Evolutionary conservation across 352 stramenopile genomes (phyloP).

Genomic region (Blastocystis sp.): DNA sequence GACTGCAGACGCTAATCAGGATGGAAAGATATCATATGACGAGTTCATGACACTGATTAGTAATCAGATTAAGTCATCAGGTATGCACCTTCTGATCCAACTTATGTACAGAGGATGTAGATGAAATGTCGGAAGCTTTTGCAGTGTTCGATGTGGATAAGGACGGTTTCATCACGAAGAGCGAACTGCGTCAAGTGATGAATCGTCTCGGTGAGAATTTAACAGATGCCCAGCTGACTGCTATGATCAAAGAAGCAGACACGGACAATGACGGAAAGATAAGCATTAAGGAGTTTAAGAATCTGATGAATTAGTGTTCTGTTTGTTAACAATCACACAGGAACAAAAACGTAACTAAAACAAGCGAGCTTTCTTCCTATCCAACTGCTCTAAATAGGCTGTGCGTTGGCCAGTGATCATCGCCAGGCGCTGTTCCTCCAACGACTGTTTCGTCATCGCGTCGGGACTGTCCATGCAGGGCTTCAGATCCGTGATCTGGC

Average conservation of each 20-base stretch:
- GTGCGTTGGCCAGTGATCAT: not conserved
- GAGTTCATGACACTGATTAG: constrained; percentile 67
- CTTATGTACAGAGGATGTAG: constrained; percentile 62
- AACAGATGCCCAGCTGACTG: constrained; percentile 37
- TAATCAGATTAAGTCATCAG: constrained; percentile 62
- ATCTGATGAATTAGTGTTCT: constrained; percentile 27
- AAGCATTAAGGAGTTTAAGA: constrained; percentile 41
- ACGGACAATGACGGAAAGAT: constrained; percentile 50
- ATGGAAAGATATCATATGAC: constrained; percentile 66
- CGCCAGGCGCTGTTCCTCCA: not conserved
- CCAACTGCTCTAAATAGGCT: not conserved
- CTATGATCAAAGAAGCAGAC: constrained; percentile 59
- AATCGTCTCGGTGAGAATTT: constrained; percentile 53
- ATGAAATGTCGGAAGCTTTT: constrained; percentile 65
- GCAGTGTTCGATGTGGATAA: constrained; percentile 64
- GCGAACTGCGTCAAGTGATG: constrained; percentile 59
- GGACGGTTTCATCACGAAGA: constrained; percentile 62
- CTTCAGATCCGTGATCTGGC: not conserved
- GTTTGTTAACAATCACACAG: not conserved
- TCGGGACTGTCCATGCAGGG: constrained; percentile 35
- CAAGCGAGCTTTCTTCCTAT: not conserved
- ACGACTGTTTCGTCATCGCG: not conserved
- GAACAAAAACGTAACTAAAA: constrained; percentile 22
- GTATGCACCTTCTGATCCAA: not conserved
- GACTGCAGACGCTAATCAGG: constrained; percentile 64